phyloP scores from a whole-genome alignment of 805 yeast genomes.

The Candida bentonensis region DNA sequence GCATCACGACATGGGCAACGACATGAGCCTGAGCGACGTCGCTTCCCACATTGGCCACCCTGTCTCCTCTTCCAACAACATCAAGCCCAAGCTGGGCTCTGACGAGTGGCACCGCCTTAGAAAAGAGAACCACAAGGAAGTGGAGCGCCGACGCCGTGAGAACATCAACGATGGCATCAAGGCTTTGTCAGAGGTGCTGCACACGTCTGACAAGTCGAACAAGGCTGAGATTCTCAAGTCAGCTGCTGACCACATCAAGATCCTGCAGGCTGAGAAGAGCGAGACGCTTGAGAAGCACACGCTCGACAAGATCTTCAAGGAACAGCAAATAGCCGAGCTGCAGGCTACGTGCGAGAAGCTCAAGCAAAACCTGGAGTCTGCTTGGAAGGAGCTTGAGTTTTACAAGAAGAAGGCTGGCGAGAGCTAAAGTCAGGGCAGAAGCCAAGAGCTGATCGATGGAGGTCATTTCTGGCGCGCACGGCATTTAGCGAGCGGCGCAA shows the following conservation, averaged over 20 bases:
- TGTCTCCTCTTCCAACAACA: conserved; percentile 17
- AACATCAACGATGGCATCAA: conserved; percentile 24
- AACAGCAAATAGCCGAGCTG: conserved; percentile 80
- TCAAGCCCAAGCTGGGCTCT: conserved; percentile 23
- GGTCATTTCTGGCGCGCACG: too few relatives aligned
- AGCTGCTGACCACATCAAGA: conserved; percentile 81
- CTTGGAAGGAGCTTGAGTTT: conserved; percentile 81
- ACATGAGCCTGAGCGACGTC: conserved; percentile 22
- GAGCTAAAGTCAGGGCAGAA: too few relatives aligned
- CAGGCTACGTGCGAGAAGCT: conserved; percentile 76
- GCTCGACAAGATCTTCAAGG: conserved; percentile 78
- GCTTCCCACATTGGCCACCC: conserved; percentile 14
- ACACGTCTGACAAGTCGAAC: conserved; percentile 29
- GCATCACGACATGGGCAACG: neutral
- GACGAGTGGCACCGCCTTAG: conserved; percentile 77
- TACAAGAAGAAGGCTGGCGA: conserved; percentile 33
- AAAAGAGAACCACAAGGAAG: conserved; percentile 64
- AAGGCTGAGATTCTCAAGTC: conserved; percentile 80
- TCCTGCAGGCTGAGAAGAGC: conserved; percentile 80
- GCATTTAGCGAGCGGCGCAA: too few relatives aligned
- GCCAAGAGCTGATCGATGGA: too few relatives aligned
- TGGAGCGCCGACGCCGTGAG: conserved; percentile 16
- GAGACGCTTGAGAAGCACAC: conserved; percentile 91
- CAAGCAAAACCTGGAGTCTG: conserved; percentile 76
- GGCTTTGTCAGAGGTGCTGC: conserved; percentile 31